These are phyloP conservation scores for Aspergillaceae sp. DNA, from an alignment of 2,329 filamentous ascomycete genomes.

Conservation along the genomic window DNA sequence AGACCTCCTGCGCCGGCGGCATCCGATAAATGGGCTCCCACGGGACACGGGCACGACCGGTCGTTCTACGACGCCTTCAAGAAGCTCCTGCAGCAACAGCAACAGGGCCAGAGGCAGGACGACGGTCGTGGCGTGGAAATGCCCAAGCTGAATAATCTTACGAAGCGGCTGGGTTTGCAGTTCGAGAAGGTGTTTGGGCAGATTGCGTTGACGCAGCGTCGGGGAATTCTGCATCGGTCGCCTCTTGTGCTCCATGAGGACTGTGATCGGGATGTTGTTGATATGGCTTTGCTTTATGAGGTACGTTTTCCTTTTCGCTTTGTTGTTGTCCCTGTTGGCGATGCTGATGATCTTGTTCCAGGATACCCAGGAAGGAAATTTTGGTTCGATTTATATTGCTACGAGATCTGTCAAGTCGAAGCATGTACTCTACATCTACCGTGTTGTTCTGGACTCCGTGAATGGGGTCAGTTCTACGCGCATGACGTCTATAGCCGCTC, in stretches of 20 bases:
- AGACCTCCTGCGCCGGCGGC: slow-evolving; percentile 29
- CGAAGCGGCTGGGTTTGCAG: slow-evolving; percentile 49
- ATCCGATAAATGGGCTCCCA: slow-evolving; percentile 33
- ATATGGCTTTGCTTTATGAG: slow-evolving; percentile 51
- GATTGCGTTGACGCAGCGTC: slow-evolving; percentile 60
- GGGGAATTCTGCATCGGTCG: slow-evolving; percentile 59
- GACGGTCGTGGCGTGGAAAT: slow-evolving; percentile 46
- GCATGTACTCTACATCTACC: slow-evolving; percentile 50
- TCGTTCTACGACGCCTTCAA: slow-evolving; percentile 41
- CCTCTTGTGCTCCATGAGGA: slow-evolving; percentile 40
- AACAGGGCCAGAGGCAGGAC: slow-evolving; percentile 41
- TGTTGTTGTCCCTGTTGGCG: neutral
- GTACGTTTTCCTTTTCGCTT: slow-evolving; percentile 20
- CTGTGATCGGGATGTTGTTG: slow-evolving; percentile 34
- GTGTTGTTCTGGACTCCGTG: slow-evolving; percentile 43
- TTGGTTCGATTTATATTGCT: slow-evolving; percentile 27
- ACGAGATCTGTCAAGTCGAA: slow-evolving; percentile 26
- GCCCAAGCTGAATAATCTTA: slow-evolving; percentile 56
- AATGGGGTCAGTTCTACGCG: slow-evolving; percentile 51
- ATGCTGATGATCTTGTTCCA: slow-evolving; percentile 3
- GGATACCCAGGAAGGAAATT: slow-evolving; percentile 15
- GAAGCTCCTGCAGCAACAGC: slow-evolving; percentile 43
- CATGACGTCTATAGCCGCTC: slow-evolving; percentile 19
- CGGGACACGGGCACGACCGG: slow-evolving; percentile 26
- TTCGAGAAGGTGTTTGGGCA: slow-evolving; percentile 56